Percentiles rank a stretch among this genome's conserved stretches.
phyloP scores from a whole-genome alignment of 495 filamentous ascomycete genomes.

The Penicillium subrubescens region DNA sequence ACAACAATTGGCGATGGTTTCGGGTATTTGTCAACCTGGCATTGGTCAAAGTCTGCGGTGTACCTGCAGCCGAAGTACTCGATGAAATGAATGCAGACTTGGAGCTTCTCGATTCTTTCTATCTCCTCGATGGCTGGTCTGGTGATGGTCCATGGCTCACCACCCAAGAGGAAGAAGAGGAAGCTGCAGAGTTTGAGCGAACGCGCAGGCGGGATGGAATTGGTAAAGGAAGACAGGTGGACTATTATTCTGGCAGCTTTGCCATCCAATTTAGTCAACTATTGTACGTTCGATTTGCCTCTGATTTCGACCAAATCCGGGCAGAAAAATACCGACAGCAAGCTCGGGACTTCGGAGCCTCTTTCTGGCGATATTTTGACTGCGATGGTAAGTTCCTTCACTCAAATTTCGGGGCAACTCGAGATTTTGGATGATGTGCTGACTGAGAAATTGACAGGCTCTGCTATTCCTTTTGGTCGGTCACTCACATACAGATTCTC shows the following conservation, averaged over 20 bases:
- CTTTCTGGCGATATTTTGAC: slow-evolving; percentile 67
- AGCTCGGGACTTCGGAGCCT: slow-evolving; percentile 60
- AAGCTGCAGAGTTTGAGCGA: slow-evolving; percentile 20
- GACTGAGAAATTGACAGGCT: not conserved
- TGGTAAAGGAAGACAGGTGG: slow-evolving; percentile 22
- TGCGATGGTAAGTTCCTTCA: slow-evolving; percentile 6
- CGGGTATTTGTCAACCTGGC: slow-evolving; percentile 29
- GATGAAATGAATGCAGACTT: slow-evolving; percentile 20
- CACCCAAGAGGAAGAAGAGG: slow-evolving; percentile 10
- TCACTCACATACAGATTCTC: slow-evolving; percentile 76
- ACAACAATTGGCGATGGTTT: slow-evolving; percentile 33
- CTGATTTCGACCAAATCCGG: slow-evolving; percentile 13
- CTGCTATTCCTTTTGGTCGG: slow-evolving; percentile 66
- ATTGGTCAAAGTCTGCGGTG: slow-evolving; percentile 14
- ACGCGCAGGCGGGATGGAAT: slow-evolving; percentile 9
- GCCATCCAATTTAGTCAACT: slow-evolving; percentile 30
- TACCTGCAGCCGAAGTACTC: slow-evolving; percentile 10
- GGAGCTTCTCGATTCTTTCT: slow-evolving; percentile 19
- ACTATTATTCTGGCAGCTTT: slow-evolving; percentile 32
- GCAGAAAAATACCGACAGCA: slow-evolving; percentile 64
- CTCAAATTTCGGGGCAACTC: too few species aligned
- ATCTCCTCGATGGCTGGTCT: slow-evolving; percentile 69
- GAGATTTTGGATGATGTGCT: not conserved
- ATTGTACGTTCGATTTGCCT: slow-evolving; percentile 18
- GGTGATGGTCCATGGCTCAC: slow-evolving; percentile 68